phyloP scores from a whole-genome alignment of 257 asterid species.

The Perilla frutescens region DNA sequence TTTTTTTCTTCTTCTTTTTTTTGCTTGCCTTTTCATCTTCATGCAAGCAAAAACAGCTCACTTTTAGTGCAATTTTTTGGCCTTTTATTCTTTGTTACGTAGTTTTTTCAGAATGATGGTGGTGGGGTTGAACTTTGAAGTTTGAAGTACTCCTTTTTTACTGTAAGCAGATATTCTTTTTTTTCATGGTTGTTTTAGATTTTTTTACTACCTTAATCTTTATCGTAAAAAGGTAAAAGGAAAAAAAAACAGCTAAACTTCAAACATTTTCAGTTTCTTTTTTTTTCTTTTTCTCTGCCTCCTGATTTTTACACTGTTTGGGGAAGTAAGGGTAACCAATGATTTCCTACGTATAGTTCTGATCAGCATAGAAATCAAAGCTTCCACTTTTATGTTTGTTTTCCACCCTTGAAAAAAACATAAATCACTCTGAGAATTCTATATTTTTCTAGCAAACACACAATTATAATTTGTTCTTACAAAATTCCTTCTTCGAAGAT shows the following conservation, averaged over 20 bases:
- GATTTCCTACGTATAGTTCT: constrained; percentile 52
- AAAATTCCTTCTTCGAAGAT: constrained; percentile 29
- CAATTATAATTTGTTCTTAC: constrained; percentile 16
- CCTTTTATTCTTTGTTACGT: constrained; percentile 39
- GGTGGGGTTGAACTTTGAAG: constrained; percentile 51
- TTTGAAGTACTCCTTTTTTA: constrained; percentile 30
- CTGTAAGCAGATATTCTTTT: constrained; percentile 25
- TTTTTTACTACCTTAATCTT: constrained; percentile 41
- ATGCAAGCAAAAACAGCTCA: constrained; percentile 58
- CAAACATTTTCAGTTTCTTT: constrained; percentile 31
- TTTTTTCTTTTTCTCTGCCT: constrained; percentile 7
- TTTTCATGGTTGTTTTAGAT: constrained; percentile 28
- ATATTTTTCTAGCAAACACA: constrained; percentile 23
- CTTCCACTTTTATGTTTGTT: constrained; percentile 40
- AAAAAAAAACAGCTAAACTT: constrained; percentile 18
- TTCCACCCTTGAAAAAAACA: constrained; percentile 17
- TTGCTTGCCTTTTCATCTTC: constrained; percentile 25
- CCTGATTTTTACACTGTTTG: constrained; percentile 52
- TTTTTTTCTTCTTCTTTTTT: neutral
- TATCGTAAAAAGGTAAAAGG: constrained; percentile 37
- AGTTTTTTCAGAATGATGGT: constrained; percentile 42
- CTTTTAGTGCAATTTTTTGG: constrained; percentile 55
- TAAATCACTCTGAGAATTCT: constrained; percentile 1
- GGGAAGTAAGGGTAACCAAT: constrained; percentile 48
- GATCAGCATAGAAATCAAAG: constrained; percentile 39